Evolutionary conservation across 179 eudicot genomes (phyloP), one percentile per base, ranked within the genome.

Genomic region (Actinidia arguta): DNA sequence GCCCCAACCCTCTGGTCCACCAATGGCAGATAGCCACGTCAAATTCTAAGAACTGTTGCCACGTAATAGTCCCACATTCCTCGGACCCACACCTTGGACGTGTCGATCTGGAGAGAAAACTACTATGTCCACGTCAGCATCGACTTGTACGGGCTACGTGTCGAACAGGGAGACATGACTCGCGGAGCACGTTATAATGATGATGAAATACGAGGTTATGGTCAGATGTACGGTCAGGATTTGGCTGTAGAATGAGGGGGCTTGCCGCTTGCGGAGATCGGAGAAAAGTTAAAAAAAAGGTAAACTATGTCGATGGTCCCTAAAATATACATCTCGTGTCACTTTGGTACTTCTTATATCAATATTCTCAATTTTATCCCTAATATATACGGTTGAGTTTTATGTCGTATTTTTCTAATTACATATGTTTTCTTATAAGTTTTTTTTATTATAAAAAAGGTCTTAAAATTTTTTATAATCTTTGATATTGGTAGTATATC

Each of bases 1-100:
- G 76, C 42, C 42, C 81, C 25, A 39, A 18, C 54, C 24, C 1
- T 3, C 16, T 3, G 12, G 5, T 62, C 42, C 20, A 22, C 82
- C 82, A 83, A 78, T 83, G 8, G 25, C 7, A 59, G 16, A 11
- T 20, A 18, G 85, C 16, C 78, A 78, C 63, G 78, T 24, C 13
- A 42, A 48, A 13, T 13, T 47, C 54, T 59, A n/a, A 0, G 16
- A 11, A 75, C 84, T 82, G 48, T 66, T 82, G 13, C 64, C 64
- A 67, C 80, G 52, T 54, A 42, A 31, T 63, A 25, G 31, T 8
- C 47, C 27, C 58, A 11, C 25, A 18, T 3, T 24, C n/a, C 0
- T 14, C 4, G 46, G 36, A 31, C 36, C 36, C 36, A 31, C 2
- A 31, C 36, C 36, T 31, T 16, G 62, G 50, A 73, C 76, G 56